A percentile compares a stretch with the other conserved stretches of the same genome.
Evolutionary conservation across 768 basidiomycete genomes (phyloP).

Genomic region (Naganishia antarctica): DNA sequence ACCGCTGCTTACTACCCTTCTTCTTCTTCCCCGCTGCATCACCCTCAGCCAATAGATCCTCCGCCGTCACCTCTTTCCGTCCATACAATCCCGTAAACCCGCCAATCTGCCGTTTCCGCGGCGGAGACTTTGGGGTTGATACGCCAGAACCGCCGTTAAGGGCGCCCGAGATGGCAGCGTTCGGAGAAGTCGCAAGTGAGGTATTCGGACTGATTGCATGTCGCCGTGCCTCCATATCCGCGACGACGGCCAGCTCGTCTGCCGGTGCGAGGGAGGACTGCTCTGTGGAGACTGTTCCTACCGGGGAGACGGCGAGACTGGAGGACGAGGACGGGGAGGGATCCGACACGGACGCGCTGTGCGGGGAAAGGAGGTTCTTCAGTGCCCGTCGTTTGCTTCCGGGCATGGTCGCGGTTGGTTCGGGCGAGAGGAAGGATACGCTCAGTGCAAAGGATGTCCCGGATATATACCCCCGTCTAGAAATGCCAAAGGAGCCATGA

Average conservation of each 20-base stretch:
- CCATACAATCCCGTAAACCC: slow-evolving; percentile 6
- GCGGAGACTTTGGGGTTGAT: too few species aligned
- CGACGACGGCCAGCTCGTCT: slow-evolving; percentile 10
- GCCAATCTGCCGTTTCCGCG: neutral
- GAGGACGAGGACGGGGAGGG: slow-evolving; percentile 5
- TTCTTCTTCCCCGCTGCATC: slow-evolving; percentile 36
- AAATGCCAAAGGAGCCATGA: too few species aligned
- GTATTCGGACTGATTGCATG: slow-evolving; percentile 18
- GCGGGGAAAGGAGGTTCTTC: slow-evolving; percentile 43
- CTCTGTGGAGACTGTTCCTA: neutral
- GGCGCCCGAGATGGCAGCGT: neutral
- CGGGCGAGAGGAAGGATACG: neutral
- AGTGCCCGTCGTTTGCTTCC: slow-evolving; percentile 46
- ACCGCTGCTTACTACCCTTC: slow-evolving; percentile 47
- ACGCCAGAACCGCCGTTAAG: too few species aligned
- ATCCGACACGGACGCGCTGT: neutral
- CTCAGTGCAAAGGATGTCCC: too few species aligned
- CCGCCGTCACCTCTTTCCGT: slow-evolving; percentile 22
- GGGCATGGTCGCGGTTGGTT: slow-evolving; percentile 34
- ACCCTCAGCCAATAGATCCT: slow-evolving; percentile 27
- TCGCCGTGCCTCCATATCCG: slow-evolving; percentile 21
- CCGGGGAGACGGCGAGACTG: neutral
- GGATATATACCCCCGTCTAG: too few species aligned
- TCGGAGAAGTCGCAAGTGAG: slow-evolving; percentile 6
- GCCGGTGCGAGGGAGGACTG: slow-evolving; percentile 13